Evolutionary conservation across 768 basidiomycete genomes (phyloP), one percentile per base, ranked within the genome.

Genomic region (Lactarius psammicola): DNA sequence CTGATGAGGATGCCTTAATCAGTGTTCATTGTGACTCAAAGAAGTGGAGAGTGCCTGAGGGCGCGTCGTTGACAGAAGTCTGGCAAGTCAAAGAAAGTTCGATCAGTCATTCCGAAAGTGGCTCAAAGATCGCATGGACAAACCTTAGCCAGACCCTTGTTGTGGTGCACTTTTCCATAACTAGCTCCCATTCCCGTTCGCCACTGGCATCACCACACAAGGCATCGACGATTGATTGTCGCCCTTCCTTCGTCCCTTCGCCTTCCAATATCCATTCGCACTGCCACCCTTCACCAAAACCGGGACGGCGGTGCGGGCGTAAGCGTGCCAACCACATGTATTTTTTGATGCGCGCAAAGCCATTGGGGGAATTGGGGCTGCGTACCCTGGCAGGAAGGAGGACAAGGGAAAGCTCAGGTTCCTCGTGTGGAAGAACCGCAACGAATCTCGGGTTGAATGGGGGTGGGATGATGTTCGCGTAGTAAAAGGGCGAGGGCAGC

Each of bases 231-330:
- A 90, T 74, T 2, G 77, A 72, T 72, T 83, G 79, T 54, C 82
- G 78, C 6, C 87, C 88, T 72, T 90, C 89, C 36, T 76, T 78
- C 20, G 90, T 92, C 1, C 90, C 91, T 61, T 90, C 88, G 1
- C 84, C 86, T 74, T 92, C 88, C n/a, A 92, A 78, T 17, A 90
- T 77, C 90, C 91, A 92, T 68, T 92, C 88, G 10, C 87, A 87
- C 36, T 81, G 78, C 87, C 91, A 89, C 6, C 86, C 87, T n/a
- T 83, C 82, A 15, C 88, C 86, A 28, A 88, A 76, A 36, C 75
- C 81, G 23, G 75, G 75, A 38, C 67, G 66, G 68, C 70, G 38
- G 67, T 70, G 63, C 56, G 72, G 49, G 62, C 65, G 76, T 18
- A 85, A 75, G 40, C 79, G 77, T 38, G 85, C 88, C 6, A 85